Percentiles rank a stretch among this genome's conserved stretches.
Evolutionary conservation across 2,329 filamentous ascomycete species (phyloP).

Genomic region (Sclerotinia borealis): DNA sequence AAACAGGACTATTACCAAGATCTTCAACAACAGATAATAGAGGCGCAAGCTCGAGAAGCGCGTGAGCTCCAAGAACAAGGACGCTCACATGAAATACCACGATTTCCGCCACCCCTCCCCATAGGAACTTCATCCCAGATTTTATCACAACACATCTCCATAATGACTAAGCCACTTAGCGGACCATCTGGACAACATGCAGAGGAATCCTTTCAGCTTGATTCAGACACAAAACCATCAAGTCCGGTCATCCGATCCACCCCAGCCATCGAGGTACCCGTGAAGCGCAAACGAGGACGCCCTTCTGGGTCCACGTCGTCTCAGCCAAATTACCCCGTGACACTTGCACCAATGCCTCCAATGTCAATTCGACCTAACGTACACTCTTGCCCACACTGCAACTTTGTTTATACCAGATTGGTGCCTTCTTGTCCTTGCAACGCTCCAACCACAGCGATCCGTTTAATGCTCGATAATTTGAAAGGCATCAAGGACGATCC

Average conservation of each 20-base stretch:
- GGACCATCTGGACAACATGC: background rate
- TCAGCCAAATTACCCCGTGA: background rate
- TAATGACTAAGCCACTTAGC: background rate
- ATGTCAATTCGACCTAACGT: background rate
- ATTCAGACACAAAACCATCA: background rate
- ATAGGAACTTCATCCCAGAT: background rate
- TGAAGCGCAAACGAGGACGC: background rate
- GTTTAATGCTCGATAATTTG: slow-evolving; percentile 3
- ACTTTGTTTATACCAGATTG: background rate
- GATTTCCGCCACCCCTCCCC: background rate
- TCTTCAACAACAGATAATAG: background rate
- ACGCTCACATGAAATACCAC: background rate
- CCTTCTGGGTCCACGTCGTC: background rate
- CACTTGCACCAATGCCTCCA: background rate
- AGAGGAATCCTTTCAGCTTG: background rate
- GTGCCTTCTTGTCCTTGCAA: background rate
- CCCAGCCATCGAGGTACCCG: background rate
- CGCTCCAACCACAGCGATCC: background rate
- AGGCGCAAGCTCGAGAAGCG: background rate
- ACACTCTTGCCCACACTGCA: background rate
- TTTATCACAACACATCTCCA: background rate
- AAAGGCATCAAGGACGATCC: background rate
- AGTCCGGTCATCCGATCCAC: background rate
- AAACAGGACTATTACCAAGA: background rate
- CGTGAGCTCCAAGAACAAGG: no score